Evolutionary conservation across 495 filamentous ascomycete genomes (phyloP).

Genomic region (Podospora pseudopauciseta): DNA sequence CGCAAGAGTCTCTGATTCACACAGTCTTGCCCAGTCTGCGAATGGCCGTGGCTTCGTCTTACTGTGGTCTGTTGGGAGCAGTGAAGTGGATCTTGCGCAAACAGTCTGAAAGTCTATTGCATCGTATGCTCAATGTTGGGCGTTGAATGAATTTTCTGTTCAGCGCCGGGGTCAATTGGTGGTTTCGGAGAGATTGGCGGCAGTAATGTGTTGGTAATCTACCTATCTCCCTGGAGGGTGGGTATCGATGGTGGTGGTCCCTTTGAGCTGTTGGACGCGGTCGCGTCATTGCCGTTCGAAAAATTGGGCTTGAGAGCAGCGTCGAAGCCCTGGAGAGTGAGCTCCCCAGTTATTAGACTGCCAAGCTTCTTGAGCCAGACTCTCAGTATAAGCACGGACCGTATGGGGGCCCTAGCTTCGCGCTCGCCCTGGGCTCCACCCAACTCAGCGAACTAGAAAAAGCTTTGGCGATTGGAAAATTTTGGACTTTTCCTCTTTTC

Average conservation of each 20-base stretch:
- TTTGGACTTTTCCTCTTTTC: conserved; percentile 48
- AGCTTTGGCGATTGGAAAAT: conserved; percentile 11
- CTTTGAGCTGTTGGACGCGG: conserved; percentile 1
- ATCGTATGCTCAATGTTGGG: neutral
- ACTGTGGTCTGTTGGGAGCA: neutral
- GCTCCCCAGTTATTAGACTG: neutral
- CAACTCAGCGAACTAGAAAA: conserved; percentile 19
- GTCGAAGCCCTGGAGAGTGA: neutral
- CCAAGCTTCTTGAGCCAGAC: neutral
- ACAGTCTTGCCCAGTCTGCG: neutral
- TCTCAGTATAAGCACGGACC: neutral
- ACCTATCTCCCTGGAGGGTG: neutral
- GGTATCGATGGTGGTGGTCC: conserved; percentile 19
- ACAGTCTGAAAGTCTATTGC: neutral
- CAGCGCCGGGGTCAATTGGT: neutral
- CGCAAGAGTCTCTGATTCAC: neutral
- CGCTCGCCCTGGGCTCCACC: conserved; percentile 3
- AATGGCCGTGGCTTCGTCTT: neutral
- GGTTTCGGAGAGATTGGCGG: neutral
- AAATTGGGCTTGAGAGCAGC: conserved; percentile 22
- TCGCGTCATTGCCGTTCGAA: conserved; percentile 23
- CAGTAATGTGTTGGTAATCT: neutral
- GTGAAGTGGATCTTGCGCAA: neutral
- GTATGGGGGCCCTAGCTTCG: neutral
- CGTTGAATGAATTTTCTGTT: neutral